phyloP scores from a whole-genome alignment of 164 flowering plant species.

The Umbilicus rupestris region DNA sequence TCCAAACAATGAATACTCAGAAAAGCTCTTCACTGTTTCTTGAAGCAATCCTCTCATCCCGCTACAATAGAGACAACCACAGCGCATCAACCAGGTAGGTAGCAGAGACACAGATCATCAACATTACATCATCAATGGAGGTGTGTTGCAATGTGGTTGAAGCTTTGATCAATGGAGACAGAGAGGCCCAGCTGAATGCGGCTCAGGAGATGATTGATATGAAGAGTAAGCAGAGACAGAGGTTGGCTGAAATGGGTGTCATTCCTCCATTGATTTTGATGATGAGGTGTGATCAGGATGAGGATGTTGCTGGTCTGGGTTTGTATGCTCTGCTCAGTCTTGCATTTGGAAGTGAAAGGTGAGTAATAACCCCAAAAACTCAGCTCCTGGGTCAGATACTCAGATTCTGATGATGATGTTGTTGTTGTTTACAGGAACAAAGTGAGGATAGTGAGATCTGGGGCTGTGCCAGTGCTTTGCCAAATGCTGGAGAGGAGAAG shows the following conservation, averaged over 20 bases:
- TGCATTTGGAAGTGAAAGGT: slow-evolving; percentile 51
- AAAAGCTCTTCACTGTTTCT: slow-evolving; percentile 7
- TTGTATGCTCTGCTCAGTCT: slow-evolving; percentile 52
- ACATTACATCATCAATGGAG: slow-evolving; percentile 20
- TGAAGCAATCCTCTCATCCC: slow-evolving; percentile 3
- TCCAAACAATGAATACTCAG: slow-evolving; percentile 10
- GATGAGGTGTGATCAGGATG: slow-evolving; percentile 24
- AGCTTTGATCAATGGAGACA: slow-evolving; percentile 28
- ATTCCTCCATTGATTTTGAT: slow-evolving; percentile 34
- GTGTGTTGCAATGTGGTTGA: slow-evolving; percentile 22
- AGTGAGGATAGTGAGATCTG: slow-evolving; percentile 34
- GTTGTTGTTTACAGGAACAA: slow-evolving; percentile 39
- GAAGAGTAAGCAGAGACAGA: slow-evolving; percentile 26
- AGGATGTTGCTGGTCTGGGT: slow-evolving; percentile 35
- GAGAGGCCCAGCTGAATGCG: slow-evolving; percentile 27
- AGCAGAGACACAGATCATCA: neutral
- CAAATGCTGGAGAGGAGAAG: slow-evolving; percentile 26
- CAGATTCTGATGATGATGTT: neutral
- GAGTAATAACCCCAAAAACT: neutral
- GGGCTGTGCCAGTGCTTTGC: slow-evolving; percentile 31
- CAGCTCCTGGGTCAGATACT: too few species aligned
- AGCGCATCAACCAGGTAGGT: neutral
- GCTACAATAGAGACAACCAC: neutral
- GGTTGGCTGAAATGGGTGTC: slow-evolving; percentile 30
- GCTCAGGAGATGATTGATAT: slow-evolving; percentile 27